Evolutionary conservation across 2,329 filamentous ascomycete species (phyloP).

Genomic region (Aspergillus sp.): DNA sequence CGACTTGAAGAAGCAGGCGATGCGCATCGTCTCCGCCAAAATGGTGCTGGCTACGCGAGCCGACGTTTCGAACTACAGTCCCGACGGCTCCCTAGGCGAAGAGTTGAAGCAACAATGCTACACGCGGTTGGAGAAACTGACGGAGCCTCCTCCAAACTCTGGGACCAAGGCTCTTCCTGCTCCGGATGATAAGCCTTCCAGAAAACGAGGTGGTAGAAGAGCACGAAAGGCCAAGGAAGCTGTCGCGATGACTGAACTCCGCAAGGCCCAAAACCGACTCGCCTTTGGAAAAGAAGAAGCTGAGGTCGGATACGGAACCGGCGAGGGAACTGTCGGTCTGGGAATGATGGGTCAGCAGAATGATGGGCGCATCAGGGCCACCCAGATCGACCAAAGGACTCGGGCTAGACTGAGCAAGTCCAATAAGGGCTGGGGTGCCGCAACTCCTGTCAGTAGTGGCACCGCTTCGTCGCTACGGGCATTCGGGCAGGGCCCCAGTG

Average conservation of each 20-base stretch:
- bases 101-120: conserved; percentile 81
- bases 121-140: conserved; percentile 87
- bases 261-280: conserved; percentile 95
- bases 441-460: conserved; percentile 59
- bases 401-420: conserved; percentile 92
- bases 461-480: conserved; percentile 81
- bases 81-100: conserved; percentile 81
- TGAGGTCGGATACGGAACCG: conserved; percentile 87
- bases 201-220: conserved; percentile 87
- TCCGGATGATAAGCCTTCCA: conserved; percentile 91
- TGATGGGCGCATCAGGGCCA: conserved; percentile 83
- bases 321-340: conserved; percentile 82
- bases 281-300: conserved; percentile 94
- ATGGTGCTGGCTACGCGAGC: conserved; percentile 91
- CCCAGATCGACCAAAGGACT: conserved; percentile 91
- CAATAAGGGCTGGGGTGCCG: conserved; percentile 89
- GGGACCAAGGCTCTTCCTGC: conserved; percentile 84
- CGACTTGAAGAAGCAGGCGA: conserved; percentile 88
- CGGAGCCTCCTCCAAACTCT: conserved; percentile 87
- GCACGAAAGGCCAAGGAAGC: conserved; percentile 96
- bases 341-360: conserved; percentile 93
- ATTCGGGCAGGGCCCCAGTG: conserved; percentile 69
- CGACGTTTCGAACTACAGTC: conserved; percentile 80
- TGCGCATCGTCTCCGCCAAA: conserved; percentile 93
- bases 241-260: conserved; percentile 92